Evolutionary conservation across 106 monocot species (phyloP), one percentile per base, ranked within the genome.

Genomic region (Dendrobium chrysotoxum): DNA sequence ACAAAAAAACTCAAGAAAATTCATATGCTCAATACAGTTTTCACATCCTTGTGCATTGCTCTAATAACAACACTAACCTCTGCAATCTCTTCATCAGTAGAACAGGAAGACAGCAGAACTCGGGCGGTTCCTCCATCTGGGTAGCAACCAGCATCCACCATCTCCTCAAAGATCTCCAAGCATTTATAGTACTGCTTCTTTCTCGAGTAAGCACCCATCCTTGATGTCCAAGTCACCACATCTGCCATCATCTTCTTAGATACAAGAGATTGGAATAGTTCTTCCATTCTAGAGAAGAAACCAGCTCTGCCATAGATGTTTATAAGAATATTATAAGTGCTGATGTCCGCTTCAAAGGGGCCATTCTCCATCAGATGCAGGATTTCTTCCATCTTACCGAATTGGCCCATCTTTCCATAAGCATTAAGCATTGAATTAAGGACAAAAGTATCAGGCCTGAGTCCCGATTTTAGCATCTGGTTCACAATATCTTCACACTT

Each of bases 61-160:
- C 95, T 93, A 11, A 93, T 81, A 20, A 96, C 82, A 35, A 84
- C 44, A 16, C 83, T 93, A 16, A 91, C 91, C 81, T 96, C 92
- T 73, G 86, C 85, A 9, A 93, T 64, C 81, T 96, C 88, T 61
- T 91, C 86, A 2, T 96, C 86, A 76, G 23, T 88, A 1, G 91
- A 91, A 82, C 96, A 93, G 0, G 96, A 84, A 16, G 91, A 81
- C 2, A 96, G 81, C 16, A 93, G 83, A 31, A 96, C 91, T 79
- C 88, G 93, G 0, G 90, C 93, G 26, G 96, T 91, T 25, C 96
- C 93, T 40, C 93, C 93, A 83, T 96, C 96, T 3, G 96, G 96
- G 45, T 92, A 87, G n/a, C n/a, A n/a, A n/a, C n/a, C n/a, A n/a
- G n/a, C n/a, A n/a, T n/a, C n/a, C n/a, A n/a, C n/a, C n/a, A n/a